Conservation (phyloP, 108 stramenopile species). For the Pseudonitzschia multistriata region DNA sequence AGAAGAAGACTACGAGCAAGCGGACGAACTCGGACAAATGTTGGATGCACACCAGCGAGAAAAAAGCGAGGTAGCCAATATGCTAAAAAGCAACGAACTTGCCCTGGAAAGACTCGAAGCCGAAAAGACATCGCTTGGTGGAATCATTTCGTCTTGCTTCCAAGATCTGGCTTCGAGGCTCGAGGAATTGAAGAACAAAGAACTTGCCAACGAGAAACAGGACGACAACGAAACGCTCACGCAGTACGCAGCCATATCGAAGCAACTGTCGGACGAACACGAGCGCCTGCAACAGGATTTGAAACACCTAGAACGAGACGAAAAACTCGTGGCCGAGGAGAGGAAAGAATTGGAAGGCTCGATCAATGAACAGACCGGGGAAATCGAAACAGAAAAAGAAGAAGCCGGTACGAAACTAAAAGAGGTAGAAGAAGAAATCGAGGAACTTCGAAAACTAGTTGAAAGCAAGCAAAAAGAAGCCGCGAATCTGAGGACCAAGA, state of each 20-base stretch:
- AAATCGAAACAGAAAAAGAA: conserved; percentile 56
- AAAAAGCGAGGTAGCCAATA: conserved; percentile 43
- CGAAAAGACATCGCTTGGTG: conserved; percentile 46
- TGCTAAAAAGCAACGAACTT: conserved; percentile 46
- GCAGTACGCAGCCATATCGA: conserved; percentile 63
- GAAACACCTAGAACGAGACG: conserved; percentile 83
- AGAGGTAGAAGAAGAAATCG: conserved; percentile 63
- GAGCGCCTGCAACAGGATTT: conserved; percentile 71
- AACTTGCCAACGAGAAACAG: conserved; percentile 33
- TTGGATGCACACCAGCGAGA: conserved; percentile 64
- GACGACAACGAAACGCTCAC: conserved; percentile 45
- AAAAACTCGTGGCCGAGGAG: conserved; percentile 66
- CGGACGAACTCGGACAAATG: conserved; percentile 65
- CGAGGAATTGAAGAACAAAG: conserved; percentile 50
- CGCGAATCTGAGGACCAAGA: conserved; percentile 52
- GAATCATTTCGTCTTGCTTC: conserved; percentile 61
- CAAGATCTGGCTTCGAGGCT: conserved; percentile 43
- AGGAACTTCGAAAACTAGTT: conserved; percentile 59
- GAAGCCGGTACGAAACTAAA: conserved; percentile 57
- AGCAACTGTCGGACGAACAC: conserved; percentile 66
- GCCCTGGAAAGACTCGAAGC: conserved; percentile 53
- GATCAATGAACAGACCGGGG: conserved; percentile 74
- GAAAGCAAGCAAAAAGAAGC: conserved; percentile 55
- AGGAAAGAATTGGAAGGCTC: conserved; percentile 69
- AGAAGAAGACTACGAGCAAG: conserved; percentile 84